These are phyloP conservation scores for Trypanosoma lewisi DNA, from an alignment of 208 protist species.

Conservation along the genomic window DNA sequence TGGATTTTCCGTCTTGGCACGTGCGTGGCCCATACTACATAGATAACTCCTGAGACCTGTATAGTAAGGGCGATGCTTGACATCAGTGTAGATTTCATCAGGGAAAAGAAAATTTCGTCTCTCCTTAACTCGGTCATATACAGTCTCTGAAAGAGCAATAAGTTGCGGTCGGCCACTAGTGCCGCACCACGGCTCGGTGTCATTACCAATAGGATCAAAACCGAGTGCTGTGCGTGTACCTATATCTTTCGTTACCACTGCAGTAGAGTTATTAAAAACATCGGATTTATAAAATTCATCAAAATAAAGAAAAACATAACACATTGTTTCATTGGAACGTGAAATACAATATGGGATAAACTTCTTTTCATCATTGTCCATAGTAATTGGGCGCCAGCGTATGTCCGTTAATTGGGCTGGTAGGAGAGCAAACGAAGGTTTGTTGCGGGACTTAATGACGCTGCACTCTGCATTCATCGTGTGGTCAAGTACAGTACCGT, in stretches of 20 bases:
- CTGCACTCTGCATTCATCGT: conserved; percentile 47
- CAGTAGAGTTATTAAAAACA: conserved; percentile 55
- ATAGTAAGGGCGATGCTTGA: conserved; percentile 23
- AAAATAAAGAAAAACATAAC: conserved; percentile 77
- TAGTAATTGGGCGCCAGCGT: conserved; percentile 78
- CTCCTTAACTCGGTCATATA: conserved; percentile 34
- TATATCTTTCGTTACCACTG: conserved; percentile 32
- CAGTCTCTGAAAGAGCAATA: conserved; percentile 39
- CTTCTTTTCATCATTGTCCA: conserved; percentile 29
- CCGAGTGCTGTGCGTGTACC: conserved; percentile 49
- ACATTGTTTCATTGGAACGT: conserved; percentile 22
- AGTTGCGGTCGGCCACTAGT: conserved; percentile 40
- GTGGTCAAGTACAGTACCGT: conserved; percentile 59
- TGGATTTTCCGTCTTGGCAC: conserved; percentile 49
- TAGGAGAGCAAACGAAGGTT: conserved; percentile 67
- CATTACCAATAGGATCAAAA: conserved; percentile 56
- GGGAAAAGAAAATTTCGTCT: conserved; percentile 40
- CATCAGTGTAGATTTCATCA: conserved; percentile 22
- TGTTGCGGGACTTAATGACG: conserved; percentile 27
- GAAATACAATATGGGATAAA: conserved; percentile 53
- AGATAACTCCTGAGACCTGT: conserved; percentile 43
- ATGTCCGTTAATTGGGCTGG: conserved; percentile 65
- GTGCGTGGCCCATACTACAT: conserved; percentile 60
- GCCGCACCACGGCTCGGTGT: conserved; percentile 42
- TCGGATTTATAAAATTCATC: conserved; percentile 56